These are phyloP conservation scores for Exsudoporus floridanus DNA, from an alignment of 1,284 basidiomycete genomes.

Conservation along the genomic window DNA sequence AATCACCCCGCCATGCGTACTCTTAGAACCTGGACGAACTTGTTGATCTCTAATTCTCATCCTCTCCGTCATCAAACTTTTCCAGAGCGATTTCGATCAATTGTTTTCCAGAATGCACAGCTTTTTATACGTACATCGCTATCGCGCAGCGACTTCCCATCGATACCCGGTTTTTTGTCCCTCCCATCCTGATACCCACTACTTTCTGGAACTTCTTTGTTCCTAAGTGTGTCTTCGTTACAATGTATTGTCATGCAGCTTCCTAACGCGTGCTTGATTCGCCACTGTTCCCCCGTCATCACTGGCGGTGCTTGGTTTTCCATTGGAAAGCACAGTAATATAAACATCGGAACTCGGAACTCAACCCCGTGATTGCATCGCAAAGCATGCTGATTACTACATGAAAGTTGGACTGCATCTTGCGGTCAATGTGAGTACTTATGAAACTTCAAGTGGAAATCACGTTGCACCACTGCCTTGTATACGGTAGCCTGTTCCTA, in stretches of 20 bases:
- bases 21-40: slow-evolving; percentile 23
- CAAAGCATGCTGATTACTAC: no score
- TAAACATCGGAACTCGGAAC: background rate
- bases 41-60: slow-evolving; percentile 16
- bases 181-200: background rate
- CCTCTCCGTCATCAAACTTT: background rate
- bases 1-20: background rate
- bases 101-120: background rate
- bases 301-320: background rate
- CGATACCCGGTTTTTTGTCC: no score
- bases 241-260: background rate
- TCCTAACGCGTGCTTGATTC: background rate
- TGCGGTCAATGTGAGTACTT: background rate
- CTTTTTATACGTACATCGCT: background rate
- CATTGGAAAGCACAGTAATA: background rate
- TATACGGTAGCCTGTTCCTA: no score
- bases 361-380: background rate
- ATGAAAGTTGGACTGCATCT: no score
- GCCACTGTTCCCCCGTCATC: background rate
- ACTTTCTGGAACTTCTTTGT: background rate
- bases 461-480: background rate
- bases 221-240: background rate
- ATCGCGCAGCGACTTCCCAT: background rate
- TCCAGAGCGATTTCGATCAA: background rate
- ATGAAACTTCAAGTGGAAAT: background rate